Percentiles rank a stretch among this genome's conserved stretches.
phyloP scores from a whole-genome alignment of 352 stramenopile species.

The Aphanomyces euteiches region DNA sequence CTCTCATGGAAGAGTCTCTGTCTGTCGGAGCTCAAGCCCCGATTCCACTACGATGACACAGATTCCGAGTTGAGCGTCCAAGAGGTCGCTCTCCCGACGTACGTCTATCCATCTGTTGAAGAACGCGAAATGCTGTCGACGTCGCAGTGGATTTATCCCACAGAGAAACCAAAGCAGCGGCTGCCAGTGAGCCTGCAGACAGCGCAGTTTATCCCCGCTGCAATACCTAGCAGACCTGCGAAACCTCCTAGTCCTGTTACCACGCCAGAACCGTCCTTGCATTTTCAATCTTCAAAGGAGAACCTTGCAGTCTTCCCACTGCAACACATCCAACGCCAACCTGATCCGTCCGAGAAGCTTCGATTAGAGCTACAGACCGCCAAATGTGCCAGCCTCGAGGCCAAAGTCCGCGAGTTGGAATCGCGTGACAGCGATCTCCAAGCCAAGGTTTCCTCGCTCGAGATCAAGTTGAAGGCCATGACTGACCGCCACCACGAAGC shows the following conservation, averaged over 20 bases:
- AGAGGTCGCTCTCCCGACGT: not conserved
- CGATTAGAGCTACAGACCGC: too few species aligned
- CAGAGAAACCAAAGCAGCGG: not conserved
- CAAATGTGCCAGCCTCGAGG: not conserved
- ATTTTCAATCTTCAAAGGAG: too few species aligned
- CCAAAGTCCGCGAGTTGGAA: slow-evolving; percentile 1
- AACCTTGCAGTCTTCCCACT: not conserved
- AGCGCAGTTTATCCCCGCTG: too few species aligned
- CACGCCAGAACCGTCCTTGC: not conserved
- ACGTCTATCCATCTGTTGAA: not conserved
- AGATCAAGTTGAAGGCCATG: slow-evolving; percentile 15
- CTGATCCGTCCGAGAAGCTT: too few species aligned
- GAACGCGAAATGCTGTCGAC: slow-evolving; percentile 11
- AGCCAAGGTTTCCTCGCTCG: slow-evolving; percentile 1
- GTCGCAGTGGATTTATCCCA: slow-evolving; percentile 22
- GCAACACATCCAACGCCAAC: not conserved
- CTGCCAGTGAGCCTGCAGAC: not conserved
- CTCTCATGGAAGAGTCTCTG: slow-evolving; percentile 28
- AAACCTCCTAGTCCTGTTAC: not conserved
- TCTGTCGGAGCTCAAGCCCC: slow-evolving; percentile 12
- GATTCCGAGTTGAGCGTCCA: not conserved
- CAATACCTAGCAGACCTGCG: too few species aligned
- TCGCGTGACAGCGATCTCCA: not conserved
- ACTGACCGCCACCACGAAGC: not conserved
- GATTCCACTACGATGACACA: not conserved